These are phyloP conservation scores for Rhodotorula glutinis DNA, from an alignment of 1,284 basidiomycete genomes.

Conservation along the genomic window DNA sequence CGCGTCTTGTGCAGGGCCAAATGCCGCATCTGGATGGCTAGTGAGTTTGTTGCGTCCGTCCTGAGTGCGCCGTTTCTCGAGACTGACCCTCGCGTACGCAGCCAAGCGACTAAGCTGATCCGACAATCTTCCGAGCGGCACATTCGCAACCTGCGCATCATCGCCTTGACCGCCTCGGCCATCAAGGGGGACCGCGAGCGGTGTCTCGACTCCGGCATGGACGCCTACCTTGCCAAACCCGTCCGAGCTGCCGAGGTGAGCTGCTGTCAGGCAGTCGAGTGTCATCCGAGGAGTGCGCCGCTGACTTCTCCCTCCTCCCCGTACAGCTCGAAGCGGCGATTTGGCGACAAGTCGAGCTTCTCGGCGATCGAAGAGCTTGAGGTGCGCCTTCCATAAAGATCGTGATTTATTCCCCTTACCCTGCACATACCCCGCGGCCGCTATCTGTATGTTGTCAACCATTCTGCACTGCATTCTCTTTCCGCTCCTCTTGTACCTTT, in stretches of 20 bases:
- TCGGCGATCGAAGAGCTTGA: background rate
- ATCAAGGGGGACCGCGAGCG: constrained; percentile 39
- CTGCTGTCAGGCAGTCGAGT: too few relatives aligned
- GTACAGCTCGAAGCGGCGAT: constrained; percentile 15
- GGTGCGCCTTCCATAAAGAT: too few relatives aligned
- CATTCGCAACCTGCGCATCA: constrained; percentile 27
- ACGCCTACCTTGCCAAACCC: constrained; percentile 36
- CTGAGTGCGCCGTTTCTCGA: too few relatives aligned
- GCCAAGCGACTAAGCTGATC: constrained; percentile 25
- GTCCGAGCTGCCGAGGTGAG: constrained; percentile 12
- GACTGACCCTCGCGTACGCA: background rate
- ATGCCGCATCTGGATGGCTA: constrained; percentile 39
- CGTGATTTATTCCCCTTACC: too few relatives aligned
- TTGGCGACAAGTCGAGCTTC: constrained; percentile 21
- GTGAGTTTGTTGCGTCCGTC: background rate
- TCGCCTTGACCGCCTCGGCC: constrained; percentile 40
- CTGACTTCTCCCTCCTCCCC: background rate
- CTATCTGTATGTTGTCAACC: background rate
- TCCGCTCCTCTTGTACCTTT: background rate
- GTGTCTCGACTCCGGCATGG: constrained; percentile 37
- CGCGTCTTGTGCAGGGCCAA: constrained; percentile 20
- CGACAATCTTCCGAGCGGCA: constrained; percentile 7
- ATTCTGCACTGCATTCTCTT: background rate
- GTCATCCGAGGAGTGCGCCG: background rate
- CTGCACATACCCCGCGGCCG: background rate